Base-by-base conservation (phyloP, 495 filamentous ascomycete species). In the Podospora anserina region DNA sequence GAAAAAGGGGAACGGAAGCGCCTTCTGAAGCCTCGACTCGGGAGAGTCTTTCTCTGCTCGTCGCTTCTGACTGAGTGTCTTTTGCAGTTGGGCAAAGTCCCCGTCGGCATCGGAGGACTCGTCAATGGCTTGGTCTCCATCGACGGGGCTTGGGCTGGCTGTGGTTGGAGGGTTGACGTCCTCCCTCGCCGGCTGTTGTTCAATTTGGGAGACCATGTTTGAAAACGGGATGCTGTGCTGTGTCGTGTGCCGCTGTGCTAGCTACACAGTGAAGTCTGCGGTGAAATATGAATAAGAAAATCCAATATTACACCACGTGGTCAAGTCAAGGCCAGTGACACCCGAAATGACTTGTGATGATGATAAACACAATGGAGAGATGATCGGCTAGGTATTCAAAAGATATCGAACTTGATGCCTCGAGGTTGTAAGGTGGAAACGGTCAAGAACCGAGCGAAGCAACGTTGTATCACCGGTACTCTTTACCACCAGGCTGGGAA, bases 101-200 rank as follows among this genome's bases (percentile, higher is more conserved):
- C 74, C 72, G 61, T 79, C 78, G 34, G 72, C 72, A n/a, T 79
- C 78, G 19, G 68, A 70, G 1, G 76, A 73, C 69, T 79, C 78
- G 66, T 79, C 78, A 15, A 78, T 68, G 18, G 76, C 76, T 32
- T 73, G 67, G 19, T 73, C 72, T 5, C 30, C 55, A 23, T 28
- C 54, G n/a, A 61, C 20, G 65, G 56, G 39, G 9, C 55, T 1
- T 54, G 61, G 11, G 23, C 23, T 59, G 64, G 60, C 15, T 1
- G n/a, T 58, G 13, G 56, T 58, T 13, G 39, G 39, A 11, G 39
- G 39, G 39, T 16, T 49, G 39, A 16, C 39, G 15, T 49, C 15
- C 7, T 49, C 39, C 39, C 39, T 16, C 39, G 39, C 15, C 13
- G 7, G 55, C 23, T 19, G 23, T 9, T 58, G 13, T 58, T 58